Evolutionary conservation across 2,329 filamentous ascomycete species (phyloP).

Genomic region (Aspergillus ustus): DNA sequence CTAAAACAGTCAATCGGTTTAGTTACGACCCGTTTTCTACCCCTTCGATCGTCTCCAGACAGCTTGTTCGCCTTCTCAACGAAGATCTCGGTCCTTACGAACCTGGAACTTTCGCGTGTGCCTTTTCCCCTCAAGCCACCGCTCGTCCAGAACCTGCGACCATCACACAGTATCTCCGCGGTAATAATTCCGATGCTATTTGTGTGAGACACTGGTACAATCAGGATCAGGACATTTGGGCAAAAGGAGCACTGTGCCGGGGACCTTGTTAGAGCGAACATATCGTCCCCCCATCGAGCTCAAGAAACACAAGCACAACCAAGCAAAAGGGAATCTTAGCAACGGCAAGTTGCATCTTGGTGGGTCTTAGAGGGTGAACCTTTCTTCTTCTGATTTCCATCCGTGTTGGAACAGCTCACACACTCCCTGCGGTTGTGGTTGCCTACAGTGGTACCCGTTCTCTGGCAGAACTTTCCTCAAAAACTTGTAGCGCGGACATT

Average conservation of each 20-base stretch:
- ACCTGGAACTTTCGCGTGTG: slow-evolving; percentile 13
- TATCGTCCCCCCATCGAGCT: slow-evolving; percentile 12
- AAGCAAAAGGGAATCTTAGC: slow-evolving; percentile 26
- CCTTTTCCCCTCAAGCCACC: slow-evolving; percentile 18
- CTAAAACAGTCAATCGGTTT: slow-evolving; percentile 9
- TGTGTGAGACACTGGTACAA: slow-evolving; percentile 27
- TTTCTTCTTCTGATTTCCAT: slow-evolving; percentile 30
- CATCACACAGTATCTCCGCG: slow-evolving; percentile 3
- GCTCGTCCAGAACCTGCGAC: slow-evolving; percentile 19
- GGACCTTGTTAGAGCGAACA: slow-evolving; percentile 12
- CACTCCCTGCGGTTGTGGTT: slow-evolving; percentile 28
- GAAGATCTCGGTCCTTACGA: slow-evolving; percentile 1
- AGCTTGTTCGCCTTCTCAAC: slow-evolving; percentile 2
- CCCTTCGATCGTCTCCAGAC: not conserved
- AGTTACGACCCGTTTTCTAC: slow-evolving; percentile 7
- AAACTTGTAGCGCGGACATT: slow-evolving; percentile 26
- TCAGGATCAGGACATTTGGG: slow-evolving; percentile 13
- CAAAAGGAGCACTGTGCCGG: slow-evolving; percentile 4
- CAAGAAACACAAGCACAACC: slow-evolving; percentile 12
- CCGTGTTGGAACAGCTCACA: slow-evolving; percentile 32
- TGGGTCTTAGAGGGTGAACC: slow-evolving; percentile 36
- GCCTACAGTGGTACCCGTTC: slow-evolving; percentile 29
- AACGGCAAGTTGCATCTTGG: slow-evolving; percentile 33
- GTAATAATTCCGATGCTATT: slow-evolving; percentile 31
- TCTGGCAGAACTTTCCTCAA: slow-evolving; percentile 30